These are phyloP conservation scores for Earliella scabrosa DNA, from an alignment of 1,284 basidiomycete genomes.

Conservation along the genomic window DNA sequence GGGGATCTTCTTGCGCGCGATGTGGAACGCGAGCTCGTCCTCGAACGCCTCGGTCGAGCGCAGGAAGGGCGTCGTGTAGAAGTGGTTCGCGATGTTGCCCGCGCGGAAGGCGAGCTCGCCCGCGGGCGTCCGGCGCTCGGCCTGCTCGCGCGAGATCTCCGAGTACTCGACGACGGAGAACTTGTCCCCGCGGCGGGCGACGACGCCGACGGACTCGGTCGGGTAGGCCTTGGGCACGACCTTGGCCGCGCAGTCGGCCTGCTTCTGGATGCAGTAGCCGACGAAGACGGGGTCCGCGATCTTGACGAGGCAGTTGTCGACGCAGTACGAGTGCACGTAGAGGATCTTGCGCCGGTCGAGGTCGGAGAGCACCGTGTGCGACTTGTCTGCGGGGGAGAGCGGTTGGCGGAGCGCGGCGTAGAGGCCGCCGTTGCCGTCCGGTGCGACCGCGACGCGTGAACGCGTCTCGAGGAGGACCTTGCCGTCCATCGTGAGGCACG, in stretches of 20 bases:
- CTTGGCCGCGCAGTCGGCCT: constrained; percentile 92
- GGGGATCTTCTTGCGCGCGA: constrained; percentile 97
- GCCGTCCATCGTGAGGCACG: constrained; percentile 93
- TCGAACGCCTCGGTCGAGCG: constrained; percentile 85
- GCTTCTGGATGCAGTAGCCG: constrained; percentile 88
- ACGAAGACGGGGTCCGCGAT: constrained; percentile 98
- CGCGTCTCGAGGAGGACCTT: constrained; percentile 89
- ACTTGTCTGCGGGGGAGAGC: constrained; percentile 61
- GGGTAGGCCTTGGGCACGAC: constrained; percentile 92
- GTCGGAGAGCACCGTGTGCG: constrained; percentile 84
- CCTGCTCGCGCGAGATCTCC: constrained; percentile 89
- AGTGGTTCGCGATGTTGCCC: constrained; percentile 98
- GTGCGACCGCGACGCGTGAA: constrained; percentile 87
- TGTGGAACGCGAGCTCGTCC: constrained; percentile 92
- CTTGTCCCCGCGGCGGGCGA: constrained; percentile 82
- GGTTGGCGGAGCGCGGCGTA: constrained; percentile 92
- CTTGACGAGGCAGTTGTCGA: constrained; percentile 98
- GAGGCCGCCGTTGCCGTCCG: constrained; percentile 97
- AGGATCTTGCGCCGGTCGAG: constrained; percentile 78
- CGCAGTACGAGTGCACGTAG: constrained; percentile 95
- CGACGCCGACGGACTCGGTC: constrained; percentile 93
- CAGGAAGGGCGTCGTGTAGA: constrained; percentile 92
- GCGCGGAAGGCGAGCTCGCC: constrained; percentile 91
- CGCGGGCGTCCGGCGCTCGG: constrained; percentile 73
- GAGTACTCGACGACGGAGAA: constrained; percentile 98